Evolutionary conservation across 2,329 filamentous ascomycete genomes (phyloP).

Genomic region (Penicillium glabrum): DNA sequence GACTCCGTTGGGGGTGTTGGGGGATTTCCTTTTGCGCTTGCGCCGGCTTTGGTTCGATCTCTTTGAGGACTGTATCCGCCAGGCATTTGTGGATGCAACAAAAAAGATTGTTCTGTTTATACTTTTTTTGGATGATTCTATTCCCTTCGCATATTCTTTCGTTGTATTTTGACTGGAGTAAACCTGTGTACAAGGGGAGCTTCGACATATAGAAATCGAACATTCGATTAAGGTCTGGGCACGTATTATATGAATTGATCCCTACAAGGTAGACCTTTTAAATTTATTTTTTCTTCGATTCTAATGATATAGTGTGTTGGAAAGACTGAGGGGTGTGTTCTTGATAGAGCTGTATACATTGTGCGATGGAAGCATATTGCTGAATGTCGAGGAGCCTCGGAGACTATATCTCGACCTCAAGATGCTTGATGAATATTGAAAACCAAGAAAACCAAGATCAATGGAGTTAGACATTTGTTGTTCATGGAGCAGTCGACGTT

Average conservation of each 20-base stretch:
- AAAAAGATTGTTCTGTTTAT: conserved; percentile 34
- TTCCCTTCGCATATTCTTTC: conserved; percentile 5
- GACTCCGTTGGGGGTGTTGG: conserved; percentile 41
- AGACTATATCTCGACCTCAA: too few relatives aligned
- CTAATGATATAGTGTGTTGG: too few relatives aligned
- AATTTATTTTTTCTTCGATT: too few relatives aligned
- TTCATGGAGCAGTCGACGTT: neutral
- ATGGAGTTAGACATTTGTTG: neutral
- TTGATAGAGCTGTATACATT: too few relatives aligned
- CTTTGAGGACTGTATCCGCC: conserved; percentile 24
- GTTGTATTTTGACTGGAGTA: conserved; percentile 5
- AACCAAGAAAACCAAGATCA: too few relatives aligned
- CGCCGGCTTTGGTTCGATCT: conserved; percentile 24
- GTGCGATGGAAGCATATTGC: too few relatives aligned
- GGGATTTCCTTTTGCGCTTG: conserved; percentile 39
- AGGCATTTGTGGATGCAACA: conserved; percentile 32
- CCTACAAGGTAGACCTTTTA: neutral
- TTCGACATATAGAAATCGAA: conserved; percentile 1
- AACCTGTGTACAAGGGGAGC: neutral
- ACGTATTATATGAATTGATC: neutral
- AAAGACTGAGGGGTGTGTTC: too few relatives aligned
- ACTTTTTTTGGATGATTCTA: conserved; percentile 15
- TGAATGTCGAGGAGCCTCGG: too few relatives aligned
- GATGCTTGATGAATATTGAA: too few relatives aligned
- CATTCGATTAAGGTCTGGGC: neutral